Percentiles rank a stretch among this genome's conserved stretches.
These are phyloP conservation scores for Teratosphaeria zuluensis DNA, from an alignment of 2,329 filamentous ascomycete genomes.

Conservation along the genomic window DNA sequence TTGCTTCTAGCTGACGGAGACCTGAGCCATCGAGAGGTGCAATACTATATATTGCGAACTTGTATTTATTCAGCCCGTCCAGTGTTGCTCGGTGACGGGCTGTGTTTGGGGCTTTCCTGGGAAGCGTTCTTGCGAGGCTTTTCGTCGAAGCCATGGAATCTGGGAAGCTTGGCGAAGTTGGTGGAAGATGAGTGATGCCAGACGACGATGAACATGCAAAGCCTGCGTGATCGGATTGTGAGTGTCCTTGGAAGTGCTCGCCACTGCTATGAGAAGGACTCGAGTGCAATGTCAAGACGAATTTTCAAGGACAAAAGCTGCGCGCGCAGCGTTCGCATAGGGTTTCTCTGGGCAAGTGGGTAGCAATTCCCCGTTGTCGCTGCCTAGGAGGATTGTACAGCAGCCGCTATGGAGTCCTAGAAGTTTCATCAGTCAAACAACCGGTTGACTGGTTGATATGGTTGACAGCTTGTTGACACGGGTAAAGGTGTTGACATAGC, in stretches of 20 bases:
- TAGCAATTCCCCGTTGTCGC: too few relatives aligned
- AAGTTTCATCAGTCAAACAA: too few relatives aligned
- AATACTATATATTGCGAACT: not conserved
- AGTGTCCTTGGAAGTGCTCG: not conserved
- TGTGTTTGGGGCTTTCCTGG: not conserved
- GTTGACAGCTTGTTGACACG: too few relatives aligned
- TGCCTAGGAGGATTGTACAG: not conserved
- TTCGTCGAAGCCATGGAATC: not conserved
- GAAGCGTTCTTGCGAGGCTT: not conserved
- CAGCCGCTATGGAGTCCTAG: too few relatives aligned
- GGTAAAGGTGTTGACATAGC: too few relatives aligned
- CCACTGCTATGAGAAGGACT: too few relatives aligned
- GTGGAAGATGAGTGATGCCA: not conserved
- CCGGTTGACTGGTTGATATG: too few relatives aligned
- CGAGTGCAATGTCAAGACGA: too few relatives aligned
- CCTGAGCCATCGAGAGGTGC: not conserved
- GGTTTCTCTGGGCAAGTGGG: not conserved
- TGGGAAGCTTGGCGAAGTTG: not conserved
- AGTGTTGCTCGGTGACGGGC: not conserved
- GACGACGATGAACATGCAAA: not conserved
- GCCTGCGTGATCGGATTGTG: too few relatives aligned
- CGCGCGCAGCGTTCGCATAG: not conserved
- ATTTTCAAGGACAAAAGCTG: too few relatives aligned
- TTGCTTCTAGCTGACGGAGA: not conserved
- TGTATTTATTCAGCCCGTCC: not conserved